Percentiles rank a stretch among this genome's conserved stretches.
Evolutionary conservation across 345 rosid species (phyloP).

Genomic region (Carallia brachiata): DNA sequence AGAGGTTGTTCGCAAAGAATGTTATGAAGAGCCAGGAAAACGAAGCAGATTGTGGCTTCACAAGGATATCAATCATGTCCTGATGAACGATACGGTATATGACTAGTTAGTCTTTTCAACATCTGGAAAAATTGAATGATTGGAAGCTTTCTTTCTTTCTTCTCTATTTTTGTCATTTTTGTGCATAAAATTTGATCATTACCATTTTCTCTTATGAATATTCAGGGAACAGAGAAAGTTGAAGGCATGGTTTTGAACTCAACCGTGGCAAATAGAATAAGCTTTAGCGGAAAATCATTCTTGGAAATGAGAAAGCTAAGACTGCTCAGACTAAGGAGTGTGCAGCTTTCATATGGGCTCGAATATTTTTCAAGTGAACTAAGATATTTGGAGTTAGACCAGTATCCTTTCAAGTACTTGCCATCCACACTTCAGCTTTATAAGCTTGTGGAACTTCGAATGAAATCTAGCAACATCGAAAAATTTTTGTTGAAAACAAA

Average conservation of each 20-base stretch:
- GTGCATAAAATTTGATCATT: no score
- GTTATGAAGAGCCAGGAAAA: constrained; percentile 5
- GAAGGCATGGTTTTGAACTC: constrained; percentile 19
- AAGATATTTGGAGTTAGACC: constrained; percentile 20
- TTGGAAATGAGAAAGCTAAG: constrained; percentile 17
- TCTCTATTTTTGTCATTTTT: no score
- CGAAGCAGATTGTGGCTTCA: constrained; percentile 29
- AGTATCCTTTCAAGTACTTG: constrained; percentile 1
- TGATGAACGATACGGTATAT: constrained; percentile 15
- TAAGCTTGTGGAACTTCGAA: constrained; percentile 11
- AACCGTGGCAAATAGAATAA: not conserved
- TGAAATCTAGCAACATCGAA: constrained; percentile 11
- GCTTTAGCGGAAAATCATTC: constrained; percentile 14
- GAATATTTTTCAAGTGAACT: constrained; percentile 8
- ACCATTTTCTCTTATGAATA: not conserved
- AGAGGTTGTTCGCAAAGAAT: constrained; percentile 17
- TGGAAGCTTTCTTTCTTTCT: no score
- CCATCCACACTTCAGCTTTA: constrained; percentile 2
- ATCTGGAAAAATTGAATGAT: no score
- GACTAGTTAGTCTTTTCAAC: not conserved
- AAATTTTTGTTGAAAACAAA: not conserved
- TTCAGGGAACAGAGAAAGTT: constrained; percentile 26
- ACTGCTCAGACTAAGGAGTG: constrained; percentile 10
- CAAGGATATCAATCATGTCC: constrained; percentile 16
- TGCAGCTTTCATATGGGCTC: not conserved